Evolutionary conservation across 2,329 filamentous ascomycete genomes (phyloP), one percentile per base, ranked within the genome.

Genomic region (Alternaria consortialis): DNA sequence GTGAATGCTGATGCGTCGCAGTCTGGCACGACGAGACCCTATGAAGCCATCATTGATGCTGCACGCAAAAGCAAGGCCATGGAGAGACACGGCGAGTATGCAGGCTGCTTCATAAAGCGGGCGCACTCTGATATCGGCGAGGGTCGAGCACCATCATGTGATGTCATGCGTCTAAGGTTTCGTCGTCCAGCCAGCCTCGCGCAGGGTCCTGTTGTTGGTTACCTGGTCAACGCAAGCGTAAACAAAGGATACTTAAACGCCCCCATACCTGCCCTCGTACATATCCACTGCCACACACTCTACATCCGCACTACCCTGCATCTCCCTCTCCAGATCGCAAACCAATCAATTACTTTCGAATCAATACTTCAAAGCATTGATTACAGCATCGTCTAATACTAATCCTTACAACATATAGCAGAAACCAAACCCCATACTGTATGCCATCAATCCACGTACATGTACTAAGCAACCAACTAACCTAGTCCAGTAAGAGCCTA

Each of bases 341-440:
- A 37, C 12, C 66, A 66, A 51, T 61, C 62, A 65, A 73, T 65
- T 65, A 63, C 69, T 62, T 71, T 69, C 65, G 60, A 77, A 79
- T 78, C 74, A 72, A 76, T 78, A 77, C 75, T 74, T 70, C 65
- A 62, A 63, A 76, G 70, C 77, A 79, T 78, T 71, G 71, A 74
- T 77, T 77, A 77, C 71, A 73, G 29, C 71, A 75, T 68, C 75
- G 74, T 75, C 63, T 77, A 76, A 72, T 77, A 77, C 74, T 74
- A 77, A 76, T 78, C 68, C 73, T 76, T 72, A 67, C 61, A 59
- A 58, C 64, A 67, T 69, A 64, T 72, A 74, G 65, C 66, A 76
- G 36, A 67, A 63, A 59, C 62, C 64, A 51, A 72, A 65, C 64
- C 60, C 51, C 68, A 73, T 67, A 72, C 56, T 68, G 75, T 77